Evolutionary conservation across 805 yeast species (phyloP), one percentile per base, ranked within the genome.

Genomic region (Pichia nakasei): DNA sequence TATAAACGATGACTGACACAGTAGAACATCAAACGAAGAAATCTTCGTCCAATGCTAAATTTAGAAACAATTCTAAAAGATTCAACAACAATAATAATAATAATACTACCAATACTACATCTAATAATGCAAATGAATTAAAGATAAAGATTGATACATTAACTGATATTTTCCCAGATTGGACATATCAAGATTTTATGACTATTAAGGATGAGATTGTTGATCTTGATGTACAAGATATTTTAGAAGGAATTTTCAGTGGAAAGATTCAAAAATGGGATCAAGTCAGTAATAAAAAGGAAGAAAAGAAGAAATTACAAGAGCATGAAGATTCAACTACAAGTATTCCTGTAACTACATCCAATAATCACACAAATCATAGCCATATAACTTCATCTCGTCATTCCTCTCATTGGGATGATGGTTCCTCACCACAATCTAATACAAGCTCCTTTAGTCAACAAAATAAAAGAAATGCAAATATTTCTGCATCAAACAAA

Each of bases 231-330:
- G 70, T 88, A 52, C 94, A 83, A 59, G 73, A 76, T 37, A 85
- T 93, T 51, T 82, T 86, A 51, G 89, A 83, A 58, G 81, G 87
- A 63, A 89, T 93, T 64, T 81, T 94, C 45, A 85, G 87, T 49
- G 95, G 96, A 52, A 83, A 84, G 56, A 94, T 86, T 33, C 74
- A 83, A 53, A 86, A 84, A 65, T 91, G 97, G 96, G 97, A 87
- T 60, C 93, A 89, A 55, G 95, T 86, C 50, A 81, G 80, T 64
- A 70, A 73, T 66, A 69, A 60, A 60, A 68, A 66, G 66, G 48
- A 52, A 15, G 44, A 48, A 13, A 60, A 51, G 59, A 49, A 43
- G 42, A 44, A 42, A 26, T 52, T 44, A 27, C 51, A 49, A 39
- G 51, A 46, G 35, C 53, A 53, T 22, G 40, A 45, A 15, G 43